A percentile compares a stretch with the other conserved stretches of the same genome.
phyloP scores from a whole-genome alignment of 1,284 basidiomycete species.

The Sporisorium scitamineum region DNA sequence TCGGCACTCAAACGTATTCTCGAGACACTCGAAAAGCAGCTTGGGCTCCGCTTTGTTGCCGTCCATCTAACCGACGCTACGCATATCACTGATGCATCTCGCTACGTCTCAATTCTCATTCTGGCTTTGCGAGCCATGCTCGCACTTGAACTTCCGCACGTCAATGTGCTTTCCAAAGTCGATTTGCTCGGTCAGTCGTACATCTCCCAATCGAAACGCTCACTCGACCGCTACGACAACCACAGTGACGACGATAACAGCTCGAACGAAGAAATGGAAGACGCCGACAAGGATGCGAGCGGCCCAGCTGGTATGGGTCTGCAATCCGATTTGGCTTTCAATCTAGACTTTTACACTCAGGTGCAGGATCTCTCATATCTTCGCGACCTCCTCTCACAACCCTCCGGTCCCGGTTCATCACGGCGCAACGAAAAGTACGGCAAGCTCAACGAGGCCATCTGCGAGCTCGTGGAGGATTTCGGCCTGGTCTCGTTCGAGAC shows the following conservation, averaged over 20 bases:
- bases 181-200: constrained; percentile 77
- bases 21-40: constrained; percentile 80
- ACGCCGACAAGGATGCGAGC: neutral
- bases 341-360: constrained; percentile 97
- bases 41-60: constrained; percentile 82
- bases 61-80: constrained; percentile 96
- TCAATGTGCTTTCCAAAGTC: constrained; percentile 96
- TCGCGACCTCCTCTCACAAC: constrained; percentile 76
- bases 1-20: constrained; percentile 74
- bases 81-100: constrained; percentile 93
- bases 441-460: constrained; percentile 84
- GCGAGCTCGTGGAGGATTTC: constrained; percentile 92
- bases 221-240: constrained; percentile 27
- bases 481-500: constrained; percentile 97
- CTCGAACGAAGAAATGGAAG: constrained; percentile 10
- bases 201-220: constrained; percentile 26
- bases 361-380: constrained; percentile 95
- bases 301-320: constrained; percentile 23
- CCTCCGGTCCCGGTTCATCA: constrained; percentile 39
- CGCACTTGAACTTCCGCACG: constrained; percentile 94
- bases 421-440: constrained; percentile 52
- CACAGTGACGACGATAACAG: constrained; percentile 22
- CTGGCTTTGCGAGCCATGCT: constrained; percentile 95
- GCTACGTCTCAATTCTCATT: constrained; percentile 92
- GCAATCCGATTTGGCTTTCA: constrained; percentile 77